Base-by-base conservation (phyloP, 345 rosid species). In the Aquilaria yunnanensis region DNA sequence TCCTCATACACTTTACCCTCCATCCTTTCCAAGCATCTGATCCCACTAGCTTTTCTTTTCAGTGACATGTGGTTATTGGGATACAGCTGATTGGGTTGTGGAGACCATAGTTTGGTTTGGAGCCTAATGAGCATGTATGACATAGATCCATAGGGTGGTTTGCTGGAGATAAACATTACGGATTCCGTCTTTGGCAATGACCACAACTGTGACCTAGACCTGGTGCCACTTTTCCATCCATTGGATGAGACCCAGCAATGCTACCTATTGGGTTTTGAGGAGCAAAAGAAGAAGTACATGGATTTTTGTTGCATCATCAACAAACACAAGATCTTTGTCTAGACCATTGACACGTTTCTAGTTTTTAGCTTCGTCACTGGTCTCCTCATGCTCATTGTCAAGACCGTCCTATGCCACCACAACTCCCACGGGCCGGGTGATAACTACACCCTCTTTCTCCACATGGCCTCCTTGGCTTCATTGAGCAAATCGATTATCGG, bases 161-260 rank as follows among this genome's bases (percentile, higher is more conserved):
- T 97, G 0, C 77, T 94, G 66, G 99, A 94, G 85, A 94, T 94
- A 55, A 84, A 89, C 80, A 56, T 91, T 1, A 82, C 91, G 12
- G 99, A 94, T 72, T 94, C 99, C 0, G 97, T 97, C 64, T 88
- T 97, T 43, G 96, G 88, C 80, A 95, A 90, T 60, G 99, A 90
- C 64, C 69, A 95, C 64, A 94, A 95, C 63, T 72, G 99, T 70
- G 99, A 90, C 67, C 57, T 82, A 5, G 99, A 94, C 67, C 74
- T 86, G 33, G 97, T 96, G 1, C 96, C 99, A 2, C 83, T 90
- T 3, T 87, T 34, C 10, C 74, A 96, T 3, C 93, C 99, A 0
- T 71, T 94, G 9, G 99, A 94, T 47, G 96, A 94, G 85, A 94
- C 96, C 13, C 99, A 94, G 75, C 97, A 94, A 83, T 90, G 99